These are phyloP conservation scores for Usnea hakonensis DNA, from an alignment of 495 filamentous ascomycete genomes.

Conservation along the genomic window DNA sequence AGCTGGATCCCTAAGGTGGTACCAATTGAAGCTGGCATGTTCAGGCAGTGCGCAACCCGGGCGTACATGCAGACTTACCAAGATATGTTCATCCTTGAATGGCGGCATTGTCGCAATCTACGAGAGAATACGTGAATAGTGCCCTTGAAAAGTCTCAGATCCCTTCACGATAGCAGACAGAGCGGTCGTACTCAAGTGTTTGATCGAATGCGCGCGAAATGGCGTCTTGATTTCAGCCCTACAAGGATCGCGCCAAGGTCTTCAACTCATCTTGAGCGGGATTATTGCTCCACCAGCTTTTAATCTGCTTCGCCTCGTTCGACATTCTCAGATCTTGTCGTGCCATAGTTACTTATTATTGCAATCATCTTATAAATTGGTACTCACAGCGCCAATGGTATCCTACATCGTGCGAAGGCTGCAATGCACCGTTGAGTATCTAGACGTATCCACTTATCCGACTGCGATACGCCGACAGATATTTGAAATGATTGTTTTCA, in stretches of 20 bases:
- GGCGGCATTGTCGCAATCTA: conserved; percentile 47
- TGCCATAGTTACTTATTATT: no score
- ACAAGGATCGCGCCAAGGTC: background rate
- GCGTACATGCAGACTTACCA: conserved; percentile 40
- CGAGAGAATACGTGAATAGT: background rate
- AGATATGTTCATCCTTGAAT: conserved; percentile 70
- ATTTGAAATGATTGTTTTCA: no score
- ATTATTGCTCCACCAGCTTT: background rate
- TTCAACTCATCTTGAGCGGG: background rate
- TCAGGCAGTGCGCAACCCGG: background rate
- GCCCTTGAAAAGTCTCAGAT: no score
- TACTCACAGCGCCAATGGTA: background rate
- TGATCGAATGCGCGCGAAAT: background rate
- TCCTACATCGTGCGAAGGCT: background rate
- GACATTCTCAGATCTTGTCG: no score
- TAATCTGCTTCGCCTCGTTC: no score
- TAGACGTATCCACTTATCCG: background rate
- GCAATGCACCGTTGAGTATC: background rate
- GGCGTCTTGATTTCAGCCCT: background rate
- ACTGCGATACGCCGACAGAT: background rate
- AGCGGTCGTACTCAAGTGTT: background rate
- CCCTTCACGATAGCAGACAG: background rate
- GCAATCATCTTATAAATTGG: no score
- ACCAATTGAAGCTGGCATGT: background rate
- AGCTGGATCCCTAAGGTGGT: conserved; percentile 9